Evolutionary conservation across 108 stramenopile genomes (phyloP), one percentile per base, ranked within the genome.

Genomic region (Discostella stelligeroides): DNA sequence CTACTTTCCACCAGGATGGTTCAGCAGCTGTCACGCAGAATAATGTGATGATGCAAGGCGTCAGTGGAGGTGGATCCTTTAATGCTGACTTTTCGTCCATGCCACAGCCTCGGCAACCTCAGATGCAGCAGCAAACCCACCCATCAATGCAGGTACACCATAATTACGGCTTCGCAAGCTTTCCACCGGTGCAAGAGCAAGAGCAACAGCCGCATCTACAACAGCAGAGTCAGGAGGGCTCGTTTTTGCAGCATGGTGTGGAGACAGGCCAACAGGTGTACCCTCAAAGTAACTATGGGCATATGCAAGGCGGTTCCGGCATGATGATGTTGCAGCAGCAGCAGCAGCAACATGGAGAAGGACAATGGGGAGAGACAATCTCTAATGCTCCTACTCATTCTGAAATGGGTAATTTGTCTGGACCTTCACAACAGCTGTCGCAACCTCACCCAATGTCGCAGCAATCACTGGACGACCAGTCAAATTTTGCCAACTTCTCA

Each of bases 81-180:
- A 25, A 46, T 40, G 56, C 40, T n/a, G 59, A 25, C 65, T 73
- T 73, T 73, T 39, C 42, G 20, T 21, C 23, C 58, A 18, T 60
- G n/a, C 28, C 11, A 7, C 56, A 67, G 57, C 74, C 73, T 47
- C 69, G 67, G 47, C 77, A 75, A 61, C 56, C 55, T 42, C 62
- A 39, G 38, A 21, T 53, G 25, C 75, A 60, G 40, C 73, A 28
- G 45, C 59, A 56, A 40, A 68, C 57, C 27, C 62, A 23, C 13
- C 70, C 58, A 34, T 47, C 30, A 18, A 60, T 39, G 15, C 45
- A 62, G 48, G 17, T 24, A 18, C 51, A 74, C 21, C 43, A 21
- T 28, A 23, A 42, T 9, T 75, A 79, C 39, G 59, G 62, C 29
- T 51, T 65, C 15, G 50, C 34, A 6, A 30, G 37, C n/a, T 74